Evolutionary conservation across 805 yeast species (phyloP), one percentile per base, ranked within the genome.

Genomic region (Millerago galiae): DNA sequence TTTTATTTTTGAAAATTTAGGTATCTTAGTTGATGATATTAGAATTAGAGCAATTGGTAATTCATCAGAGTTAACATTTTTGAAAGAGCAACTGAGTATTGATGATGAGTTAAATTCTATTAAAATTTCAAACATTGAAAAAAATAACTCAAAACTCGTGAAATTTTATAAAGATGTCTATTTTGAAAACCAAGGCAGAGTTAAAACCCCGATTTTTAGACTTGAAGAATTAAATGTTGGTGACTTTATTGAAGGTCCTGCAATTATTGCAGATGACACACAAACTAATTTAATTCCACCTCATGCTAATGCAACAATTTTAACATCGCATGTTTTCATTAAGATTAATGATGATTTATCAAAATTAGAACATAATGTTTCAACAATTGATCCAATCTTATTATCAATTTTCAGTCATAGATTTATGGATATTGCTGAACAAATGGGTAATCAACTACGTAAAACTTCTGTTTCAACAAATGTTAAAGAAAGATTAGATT

Each of bases 401-500:
- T 61, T 86, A 32, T 83, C 95, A 0, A 81, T 86, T 18, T 86
- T 86, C 62, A 82, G 87, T 28, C 89, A 85, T 60, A 68, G 95
- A 46, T 86, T 86, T 60, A 85, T 86, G 91, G 88, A 87, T 48
- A 85, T 87, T 59, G 95, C 95, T 8, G 95, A 86, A 52, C 91
- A 83, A 56, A 86, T 86, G 95, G 91, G 95, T 31, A 75, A 74
- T 30, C 82, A 90, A 5, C 66, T 86, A 42, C 83, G 84, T 50
- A 82, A 83, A 61, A 86, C 93, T 0, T 72, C 91, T 2, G 88
- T 86, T 9, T 79, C 88, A 5, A 83, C 90, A 3, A 86, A 86
- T 55, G 90, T 86, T 32, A 86, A 86, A 56, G 95, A 86, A 57
- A 67, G 95, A 40, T 64, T 85, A 29, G 95, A 86, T 59, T 86